phyloP scores from a whole-genome alignment of 2,329 filamentous ascomycete species.

The Neofusicoccum sp. region DNA sequence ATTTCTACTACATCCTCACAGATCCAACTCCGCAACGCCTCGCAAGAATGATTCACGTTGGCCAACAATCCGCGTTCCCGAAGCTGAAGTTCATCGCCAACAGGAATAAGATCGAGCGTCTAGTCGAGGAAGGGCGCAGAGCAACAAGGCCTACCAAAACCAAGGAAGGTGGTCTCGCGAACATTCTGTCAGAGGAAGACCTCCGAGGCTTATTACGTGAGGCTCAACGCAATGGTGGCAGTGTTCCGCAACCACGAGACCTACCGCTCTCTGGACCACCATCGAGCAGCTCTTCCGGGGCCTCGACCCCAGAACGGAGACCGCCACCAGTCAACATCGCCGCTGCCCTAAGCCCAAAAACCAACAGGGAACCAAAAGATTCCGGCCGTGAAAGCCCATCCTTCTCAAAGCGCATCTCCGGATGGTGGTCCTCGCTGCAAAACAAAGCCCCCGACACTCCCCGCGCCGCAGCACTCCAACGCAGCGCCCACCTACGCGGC shows the following conservation, averaged over 20 bases:
- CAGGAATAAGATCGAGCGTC: slow-evolving; percentile 77
- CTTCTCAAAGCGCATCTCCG: slow-evolving; percentile 27
- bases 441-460: slow-evolving; percentile 24
- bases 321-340: slow-evolving; percentile 15
- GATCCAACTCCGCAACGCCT: slow-evolving; percentile 78
- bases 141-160: slow-evolving; percentile 38
- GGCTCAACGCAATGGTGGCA: slow-evolving; percentile 33
- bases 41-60: slow-evolving; percentile 86
- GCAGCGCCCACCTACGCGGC: slow-evolving; percentile 11
- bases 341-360: background rate
- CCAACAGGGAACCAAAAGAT: background rate
- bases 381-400: slow-evolving; percentile 3
- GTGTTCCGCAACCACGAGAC: slow-evolving; percentile 30
- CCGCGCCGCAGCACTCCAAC: slow-evolving; percentile 14
- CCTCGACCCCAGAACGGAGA: slow-evolving; percentile 30
- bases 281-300: slow-evolving; percentile 31
- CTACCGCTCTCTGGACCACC: slow-evolving; percentile 35
- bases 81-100: slow-evolving; percentile 92
- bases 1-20: slow-evolving; percentile 83
- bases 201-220: slow-evolving; percentile 44
- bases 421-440: slow-evolving; percentile 41
- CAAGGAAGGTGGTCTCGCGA: slow-evolving; percentile 37
- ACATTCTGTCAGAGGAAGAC: slow-evolving; percentile 51
- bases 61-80: slow-evolving; percentile 86
- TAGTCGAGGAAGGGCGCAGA: slow-evolving; percentile 61